Base-by-base conservation (phyloP, 1,284 basidiomycete species). In the Moesziomyces sp. region DNA sequence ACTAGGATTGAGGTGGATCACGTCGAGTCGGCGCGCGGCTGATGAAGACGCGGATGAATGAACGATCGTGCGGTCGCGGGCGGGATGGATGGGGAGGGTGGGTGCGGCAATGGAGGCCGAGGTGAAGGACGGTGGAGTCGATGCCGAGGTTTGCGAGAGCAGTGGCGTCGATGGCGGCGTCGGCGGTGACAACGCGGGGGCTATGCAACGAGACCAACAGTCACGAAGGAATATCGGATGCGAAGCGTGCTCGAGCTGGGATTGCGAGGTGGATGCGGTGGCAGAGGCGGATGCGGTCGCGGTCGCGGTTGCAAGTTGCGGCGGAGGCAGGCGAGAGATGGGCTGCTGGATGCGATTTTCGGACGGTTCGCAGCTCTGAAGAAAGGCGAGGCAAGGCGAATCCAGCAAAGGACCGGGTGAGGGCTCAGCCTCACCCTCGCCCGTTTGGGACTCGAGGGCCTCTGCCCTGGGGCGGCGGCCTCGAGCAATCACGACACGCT, bases 401-500 rank as follows among this genome's bases (percentile, higher is more conserved):
- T 7, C 24, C 24, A 26, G 24, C 10, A 11, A 14, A 35, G 33
- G 33, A 9, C 33, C 9, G 33, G 33, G 33, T 10, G 14, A 11
- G 33, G 35, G 13, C 35, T 38, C 35, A 38, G 35, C 35, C 35
- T 38, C 35, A 30, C 6, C 30, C 30, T 30, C 30, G 30, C 30
- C 30, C 9, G 30, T 10, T 30, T 8, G 30, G 30, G 30, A 30
- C 9, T 30, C 9, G 35, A 6, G 35, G 14, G 33, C 33, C 14
- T 38, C 62, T 43, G 63, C 47, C 38, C 63, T 38, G 51, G 24
- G 21, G 63, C 63, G 21, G 63, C 63, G 52, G 35, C 18, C 19
- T 46, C n/a, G 18, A 6, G 3, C 19, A 50, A 54, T 68, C 65
- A 62, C 65, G 65, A 61, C 65, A 68, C 65, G 65, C 35, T 38